Base-by-base conservation (phyloP, 2,329 filamentous ascomycete genomes). In the Sarocladium brachiariae region DNA sequence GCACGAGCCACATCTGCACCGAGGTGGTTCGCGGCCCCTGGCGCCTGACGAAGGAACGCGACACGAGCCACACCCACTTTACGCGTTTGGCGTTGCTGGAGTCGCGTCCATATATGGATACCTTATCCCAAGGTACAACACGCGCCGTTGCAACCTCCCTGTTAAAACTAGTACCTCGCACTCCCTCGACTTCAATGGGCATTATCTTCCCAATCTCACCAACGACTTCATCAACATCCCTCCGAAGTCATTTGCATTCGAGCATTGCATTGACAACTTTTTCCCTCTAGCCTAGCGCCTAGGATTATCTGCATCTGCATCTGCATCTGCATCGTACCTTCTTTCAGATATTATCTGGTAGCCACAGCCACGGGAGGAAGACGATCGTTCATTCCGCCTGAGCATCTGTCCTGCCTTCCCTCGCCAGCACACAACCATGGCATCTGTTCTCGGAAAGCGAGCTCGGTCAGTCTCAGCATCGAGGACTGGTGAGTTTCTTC, bases 361-460 rank as follows among this genome's bases (percentile, higher is more conserved):
- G 9, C 5, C 25, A 33, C 21, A 41, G n/a, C 5, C 21, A 53
- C 51, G 53, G 57, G 55, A 61, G 60, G 61, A 47, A 55, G 51
- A 31, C 25, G 19, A 4, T 47, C 43, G 43, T 19, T 47, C 43
- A 6, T 47, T 47, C 43, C 43, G 24, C 27, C 27, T 33, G 7
- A 7, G 16, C 25, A n/a, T 33, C 25, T 23, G 24, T 47, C 43
- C 39, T 43, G 25, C 21, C 39, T n/a, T 47, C 43, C 25, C 43
- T 47, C n/a, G 39, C 18, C 39, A 4, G 10, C 39, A 30, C 39
- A 45, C 30, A 24, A 47, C 43, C 46, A 49, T 37, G 46, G 33
- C 33, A 21, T 10, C 50, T 21, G 25, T 47, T 31, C 51, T 68
- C 47, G 64, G 66, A 62, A 69, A 69, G 64, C 63, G 66, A 53